Percentiles rank a stretch among this genome's conserved stretches.
These are phyloP conservation scores for Musa troglodytarum DNA, from an alignment of 176 grass and related monocot genomes.

Conservation along the genomic window DNA sequence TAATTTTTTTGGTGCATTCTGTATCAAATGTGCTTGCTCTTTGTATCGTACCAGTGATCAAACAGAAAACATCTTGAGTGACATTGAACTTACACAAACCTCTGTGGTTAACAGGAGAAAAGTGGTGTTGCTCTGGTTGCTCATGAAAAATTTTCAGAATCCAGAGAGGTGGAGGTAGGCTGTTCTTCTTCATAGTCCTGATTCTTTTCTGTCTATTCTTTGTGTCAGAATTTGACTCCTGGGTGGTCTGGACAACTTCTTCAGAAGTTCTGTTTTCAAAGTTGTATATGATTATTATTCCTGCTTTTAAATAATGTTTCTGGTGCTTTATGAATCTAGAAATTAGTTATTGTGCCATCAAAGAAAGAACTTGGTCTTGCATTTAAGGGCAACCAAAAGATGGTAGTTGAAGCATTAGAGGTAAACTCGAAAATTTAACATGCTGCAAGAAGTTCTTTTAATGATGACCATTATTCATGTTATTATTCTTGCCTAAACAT, in stretches of 20 bases:
- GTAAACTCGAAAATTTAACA: slow-evolving; percentile 31
- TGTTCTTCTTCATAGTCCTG: neutral
- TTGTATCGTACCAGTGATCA: neutral
- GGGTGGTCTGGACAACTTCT: neutral
- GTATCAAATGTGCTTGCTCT: neutral
- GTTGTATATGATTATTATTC: too few species aligned
- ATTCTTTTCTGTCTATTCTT: neutral
- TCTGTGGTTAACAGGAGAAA: slow-evolving; percentile 39
- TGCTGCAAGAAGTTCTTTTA: neutral
- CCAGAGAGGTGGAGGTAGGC: slow-evolving; percentile 71
- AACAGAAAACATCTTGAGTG: too few species aligned
- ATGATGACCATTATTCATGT: slow-evolving; percentile 12
- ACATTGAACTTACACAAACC: neutral
- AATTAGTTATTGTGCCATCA: slow-evolving; percentile 84
- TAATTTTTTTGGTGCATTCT: too few species aligned
- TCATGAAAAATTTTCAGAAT: slow-evolving; percentile 57
- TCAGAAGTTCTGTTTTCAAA: slow-evolving; percentile 19
- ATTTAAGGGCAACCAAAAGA: slow-evolving; percentile 81
- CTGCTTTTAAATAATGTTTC: too few species aligned
- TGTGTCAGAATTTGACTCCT: neutral
- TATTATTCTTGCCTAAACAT: slow-evolving; percentile 11
- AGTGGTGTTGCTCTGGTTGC: slow-evolving; percentile 66
- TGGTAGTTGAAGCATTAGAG: slow-evolving; percentile 84
- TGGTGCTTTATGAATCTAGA: neutral
- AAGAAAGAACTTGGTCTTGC: slow-evolving; percentile 93